phyloP scores from a whole-genome alignment of 768 basidiomycete species.

The Tephrocybe sp. region DNA sequence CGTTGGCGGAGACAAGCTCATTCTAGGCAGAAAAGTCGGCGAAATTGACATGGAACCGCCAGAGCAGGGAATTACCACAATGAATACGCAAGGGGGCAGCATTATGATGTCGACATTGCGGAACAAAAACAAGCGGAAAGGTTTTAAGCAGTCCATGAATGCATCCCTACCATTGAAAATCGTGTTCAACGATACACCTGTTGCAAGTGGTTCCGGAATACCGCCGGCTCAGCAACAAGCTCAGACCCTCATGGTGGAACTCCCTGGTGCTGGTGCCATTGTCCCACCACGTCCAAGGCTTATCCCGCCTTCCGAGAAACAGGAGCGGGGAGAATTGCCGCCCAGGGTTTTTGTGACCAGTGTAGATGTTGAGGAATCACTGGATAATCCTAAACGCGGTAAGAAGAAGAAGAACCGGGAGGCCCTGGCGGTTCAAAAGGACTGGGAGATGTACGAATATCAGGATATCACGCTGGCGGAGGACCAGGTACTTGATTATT shows the following conservation, averaged over 20 bases:
- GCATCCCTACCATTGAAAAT: conserved; percentile 47
- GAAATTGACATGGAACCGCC: conserved; percentile 10
- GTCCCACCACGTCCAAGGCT: conserved; percentile 31
- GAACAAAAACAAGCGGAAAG: conserved; percentile 76
- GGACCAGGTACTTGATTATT: conserved; percentile 9
- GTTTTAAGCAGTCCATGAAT: conserved; percentile 54
- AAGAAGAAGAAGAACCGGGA: conserved; percentile 31
- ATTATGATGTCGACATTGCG: conserved; percentile 53
- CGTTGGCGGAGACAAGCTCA: conserved; percentile 1
- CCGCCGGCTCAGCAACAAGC: not conserved
- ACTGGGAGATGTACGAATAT: conserved; percentile 10
- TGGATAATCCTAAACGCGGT: conserved; percentile 28
- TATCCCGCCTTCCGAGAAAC: conserved; percentile 63
- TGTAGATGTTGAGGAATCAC: conserved; percentile 61
- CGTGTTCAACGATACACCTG: conserved; percentile 36
- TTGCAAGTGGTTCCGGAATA: not conserved
- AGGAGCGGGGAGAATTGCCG: conserved; percentile 48
- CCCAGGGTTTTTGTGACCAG: conserved; percentile 67
- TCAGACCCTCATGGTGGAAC: conserved; percentile 5
- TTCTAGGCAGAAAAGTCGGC: not conserved
- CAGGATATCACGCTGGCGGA: conserved; percentile 13
- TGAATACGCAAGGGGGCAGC: conserved; percentile 17
- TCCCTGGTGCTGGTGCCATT: conserved; percentile 3
- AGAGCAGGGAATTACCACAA: conserved; percentile 2
- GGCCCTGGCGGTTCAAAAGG: conserved; percentile 8